Evolutionary conservation across 1,139 yeast genomes (phyloP), one percentile per base, ranked within the genome.

Genomic region (Magnusiomyces paraingens): DNA sequence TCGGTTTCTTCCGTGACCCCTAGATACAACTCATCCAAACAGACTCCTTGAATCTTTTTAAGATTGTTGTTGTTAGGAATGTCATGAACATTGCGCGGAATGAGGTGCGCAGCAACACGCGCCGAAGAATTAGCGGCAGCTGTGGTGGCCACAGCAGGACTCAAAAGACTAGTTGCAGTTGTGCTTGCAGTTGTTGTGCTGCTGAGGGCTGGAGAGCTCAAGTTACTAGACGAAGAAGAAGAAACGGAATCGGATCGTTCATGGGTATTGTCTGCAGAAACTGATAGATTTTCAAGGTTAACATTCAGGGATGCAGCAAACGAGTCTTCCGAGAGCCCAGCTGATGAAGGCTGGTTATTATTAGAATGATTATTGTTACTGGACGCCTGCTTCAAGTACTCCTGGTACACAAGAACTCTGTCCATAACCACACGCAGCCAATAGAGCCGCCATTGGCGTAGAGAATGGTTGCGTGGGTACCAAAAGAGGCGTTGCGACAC

Each of bases 351-450:
- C 29, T 46, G 11, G 18, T 32, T 20, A 38, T n/a, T 12, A 17
- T 45, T 8, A 8, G 48, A 14, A 15, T 22, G 35, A 18, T 46
- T 2, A 5, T 14, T 36, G 21, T 44, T 29, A 20, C n/a, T 29
- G 38, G 11, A 26, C 47, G 29, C 8, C 47, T 36, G 26, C 26
- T 17, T 18, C 32, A 20, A n/a, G 36, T 17, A 46, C 17, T 46
- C 32, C 11, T 21, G 11, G 36, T 46, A 46, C 22, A 46, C 41
- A 8, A 48, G 26, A 14, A 52, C 26, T 8, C 57, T 36, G 36
- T 52, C 55, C 36, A 52, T 32, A 2, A 55, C 32, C 6, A 55
- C 57, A 11, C 50, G 53, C 20, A 55, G 22, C 57, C 57, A 55
- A 51, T 52, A 48, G 17, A 50, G 44, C 4, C 57, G 45, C 57